These are phyloP conservation scores for Sporothrix humicola DNA, from an alignment of 2,329 filamentous ascomycete species.

Conservation along the genomic window DNA sequence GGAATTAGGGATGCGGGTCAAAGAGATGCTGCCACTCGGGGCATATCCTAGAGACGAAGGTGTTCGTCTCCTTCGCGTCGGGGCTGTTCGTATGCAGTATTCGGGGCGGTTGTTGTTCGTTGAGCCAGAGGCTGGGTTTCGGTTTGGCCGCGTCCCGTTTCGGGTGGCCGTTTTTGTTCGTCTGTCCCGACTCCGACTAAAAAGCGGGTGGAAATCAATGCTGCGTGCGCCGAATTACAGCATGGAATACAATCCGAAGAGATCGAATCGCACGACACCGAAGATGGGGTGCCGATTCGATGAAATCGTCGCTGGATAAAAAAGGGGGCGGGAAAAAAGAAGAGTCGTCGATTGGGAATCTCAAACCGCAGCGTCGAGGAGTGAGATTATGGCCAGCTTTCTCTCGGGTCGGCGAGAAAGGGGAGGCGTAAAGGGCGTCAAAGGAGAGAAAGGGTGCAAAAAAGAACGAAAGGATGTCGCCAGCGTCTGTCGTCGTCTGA, in stretches of 20 bases:
- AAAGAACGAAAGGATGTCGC: constrained; percentile 23
- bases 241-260: constrained; percentile 17
- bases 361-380: constrained; percentile 3
- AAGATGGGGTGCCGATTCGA: constrained; percentile 17
- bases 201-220: constrained; percentile 6
- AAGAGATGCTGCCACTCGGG: constrained; percentile 29
- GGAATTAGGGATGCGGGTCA: constrained; percentile 19
- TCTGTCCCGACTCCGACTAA: constrained; percentile 29
- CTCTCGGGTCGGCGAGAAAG: constrained; percentile 29
- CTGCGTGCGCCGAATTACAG: not conserved
- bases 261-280: constrained; percentile 17
- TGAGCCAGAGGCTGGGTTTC: not conserved
- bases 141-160: constrained; percentile 25
- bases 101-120: not conserved
- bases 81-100: not conserved
- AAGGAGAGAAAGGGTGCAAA: constrained; percentile 4
- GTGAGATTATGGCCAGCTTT: not conserved
- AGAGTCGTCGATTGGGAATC: not conserved
- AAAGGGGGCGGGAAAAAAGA: constrained; percentile 6
- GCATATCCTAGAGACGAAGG: constrained; percentile 29
- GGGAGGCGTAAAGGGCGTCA: not conserved
- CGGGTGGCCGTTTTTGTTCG: constrained; percentile 13
- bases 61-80: constrained; percentile 23
- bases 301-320: not conserved
- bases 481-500: constrained; percentile 27